These are phyloP conservation scores for Suillus ampliporus DNA, from an alignment of 768 basidiomycete species.

Conservation along the genomic window DNA sequence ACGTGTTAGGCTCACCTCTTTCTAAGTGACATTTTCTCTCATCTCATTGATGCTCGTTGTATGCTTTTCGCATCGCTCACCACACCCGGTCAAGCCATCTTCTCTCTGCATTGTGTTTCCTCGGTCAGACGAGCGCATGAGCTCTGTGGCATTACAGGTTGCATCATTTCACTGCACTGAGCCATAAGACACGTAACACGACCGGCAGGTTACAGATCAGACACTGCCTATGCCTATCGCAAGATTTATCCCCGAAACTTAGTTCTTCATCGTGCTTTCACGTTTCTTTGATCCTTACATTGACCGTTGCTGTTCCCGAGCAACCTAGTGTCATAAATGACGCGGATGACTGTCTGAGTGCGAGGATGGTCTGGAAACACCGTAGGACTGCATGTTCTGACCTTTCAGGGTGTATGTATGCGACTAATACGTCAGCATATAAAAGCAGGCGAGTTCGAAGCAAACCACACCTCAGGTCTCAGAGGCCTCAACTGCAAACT, in stretches of 20 bases:
- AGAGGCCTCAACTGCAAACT: background rate
- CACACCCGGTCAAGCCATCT: background rate
- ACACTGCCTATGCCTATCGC: background rate
- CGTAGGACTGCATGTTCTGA: background rate
- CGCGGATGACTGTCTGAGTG: constrained; percentile 12
- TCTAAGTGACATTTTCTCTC: no score
- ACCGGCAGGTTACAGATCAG: background rate
- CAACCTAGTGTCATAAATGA: constrained; percentile 1
- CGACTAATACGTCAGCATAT: constrained; percentile 24
- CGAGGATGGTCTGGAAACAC: constrained; percentile 1
- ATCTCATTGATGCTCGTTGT: no score
- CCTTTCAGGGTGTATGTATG: constrained; percentile 15
- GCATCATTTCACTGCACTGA: background rate
- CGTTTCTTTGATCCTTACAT: background rate
- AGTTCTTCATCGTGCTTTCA: background rate
- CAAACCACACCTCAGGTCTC: no score
- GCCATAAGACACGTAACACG: background rate
- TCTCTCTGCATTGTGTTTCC: background rate
- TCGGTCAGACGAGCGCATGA: background rate
- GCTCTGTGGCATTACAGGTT: background rate
- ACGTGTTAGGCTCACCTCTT: background rate
- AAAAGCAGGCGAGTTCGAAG: constrained; percentile 23
- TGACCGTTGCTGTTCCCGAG: background rate
- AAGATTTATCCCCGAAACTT: background rate
- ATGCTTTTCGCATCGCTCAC: background rate